These are phyloP conservation scores for Annulohypoxylon nitens DNA, from an alignment of 495 filamentous ascomycete genomes.

Conservation along the genomic window DNA sequence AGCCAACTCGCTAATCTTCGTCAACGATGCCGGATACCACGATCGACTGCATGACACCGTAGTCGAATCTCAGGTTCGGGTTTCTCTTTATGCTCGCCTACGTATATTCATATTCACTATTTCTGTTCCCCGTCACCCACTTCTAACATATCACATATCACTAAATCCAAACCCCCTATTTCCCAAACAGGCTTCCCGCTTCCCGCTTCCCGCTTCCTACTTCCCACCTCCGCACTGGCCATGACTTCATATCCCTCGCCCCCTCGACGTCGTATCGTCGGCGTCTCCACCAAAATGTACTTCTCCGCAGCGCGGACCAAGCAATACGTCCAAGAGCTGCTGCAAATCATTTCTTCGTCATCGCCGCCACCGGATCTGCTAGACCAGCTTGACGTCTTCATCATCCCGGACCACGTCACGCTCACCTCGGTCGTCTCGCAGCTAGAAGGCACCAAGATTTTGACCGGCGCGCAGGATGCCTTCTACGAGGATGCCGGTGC, in stretches of 20 bases:
- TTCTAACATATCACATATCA: not conserved
- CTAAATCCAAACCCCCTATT: not conserved
- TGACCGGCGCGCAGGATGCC: slow-evolving; percentile 82
- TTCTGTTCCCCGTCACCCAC: not conserved
- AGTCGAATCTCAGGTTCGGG: no score
- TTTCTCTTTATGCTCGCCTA: not conserved
- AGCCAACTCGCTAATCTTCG: slow-evolving; percentile 11
- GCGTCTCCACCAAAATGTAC: slow-evolving; percentile 88
- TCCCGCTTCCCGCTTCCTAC: not conserved
- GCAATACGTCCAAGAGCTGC: slow-evolving; percentile 70
- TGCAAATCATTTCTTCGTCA: slow-evolving; percentile 58
- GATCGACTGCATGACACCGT: not conserved
- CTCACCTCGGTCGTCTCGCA: slow-evolving; percentile 69
- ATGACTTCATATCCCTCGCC: slow-evolving; percentile 53
- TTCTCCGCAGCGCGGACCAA: slow-evolving; percentile 75
- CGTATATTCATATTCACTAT: not conserved
- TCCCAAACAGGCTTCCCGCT: not conserved
- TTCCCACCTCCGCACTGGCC: not conserved
- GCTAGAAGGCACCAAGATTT: slow-evolving; percentile 63
- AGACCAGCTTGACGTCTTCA: slow-evolving; percentile 65
- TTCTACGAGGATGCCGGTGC: slow-evolving; percentile 74
- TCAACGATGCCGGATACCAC: slow-evolving; percentile 1
- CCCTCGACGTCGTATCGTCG: slow-evolving; percentile 75
- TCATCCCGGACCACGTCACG: slow-evolving; percentile 82
- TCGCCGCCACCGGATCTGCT: slow-evolving; percentile 52